Evolutionary conservation across 1,284 basidiomycete species (phyloP).

Genomic region (Bjerkandera adusta): DNA sequence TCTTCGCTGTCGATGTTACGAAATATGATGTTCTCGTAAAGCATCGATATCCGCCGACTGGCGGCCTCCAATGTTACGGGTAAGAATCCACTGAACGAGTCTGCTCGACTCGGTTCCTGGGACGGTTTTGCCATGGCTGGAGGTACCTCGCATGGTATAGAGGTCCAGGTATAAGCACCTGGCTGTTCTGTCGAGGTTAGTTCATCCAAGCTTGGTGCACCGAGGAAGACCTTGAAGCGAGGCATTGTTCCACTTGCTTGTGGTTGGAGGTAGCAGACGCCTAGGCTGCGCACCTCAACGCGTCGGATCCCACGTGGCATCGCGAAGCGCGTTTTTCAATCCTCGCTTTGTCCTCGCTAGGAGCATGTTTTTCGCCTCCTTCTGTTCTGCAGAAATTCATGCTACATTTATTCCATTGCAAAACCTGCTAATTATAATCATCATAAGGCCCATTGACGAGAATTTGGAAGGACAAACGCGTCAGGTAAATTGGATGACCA

Average conservation of each 20-base stretch:
- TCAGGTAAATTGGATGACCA: too few species aligned
- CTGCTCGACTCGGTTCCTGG: not conserved
- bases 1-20: constrained; percentile 36
- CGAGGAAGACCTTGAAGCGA: constrained; percentile 6
- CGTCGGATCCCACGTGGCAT: too few species aligned
- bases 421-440: too few species aligned
- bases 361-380: too few species aligned
- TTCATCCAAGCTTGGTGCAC: not conserved
- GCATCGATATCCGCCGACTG: constrained; percentile 56
- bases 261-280: not conserved
- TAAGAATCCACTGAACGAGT: not conserved
- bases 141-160: not conserved
- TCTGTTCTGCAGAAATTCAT: too few species aligned
- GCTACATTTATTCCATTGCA: too few species aligned
- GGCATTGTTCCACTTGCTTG: too few species aligned
- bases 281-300: too few species aligned
- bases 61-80: constrained; percentile 58
- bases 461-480: too few species aligned
- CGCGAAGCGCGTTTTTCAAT: too few species aligned
- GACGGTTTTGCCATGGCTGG: not conserved
- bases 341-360: too few species aligned
- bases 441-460: too few species aligned
- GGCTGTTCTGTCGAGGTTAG: not conserved
- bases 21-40: constrained; percentile 69
- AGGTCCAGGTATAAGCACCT: not conserved